Base-by-base conservation (phyloP, 2,329 filamentous ascomycete species). In the Stagonosporopsis chrysanthemi region DNA sequence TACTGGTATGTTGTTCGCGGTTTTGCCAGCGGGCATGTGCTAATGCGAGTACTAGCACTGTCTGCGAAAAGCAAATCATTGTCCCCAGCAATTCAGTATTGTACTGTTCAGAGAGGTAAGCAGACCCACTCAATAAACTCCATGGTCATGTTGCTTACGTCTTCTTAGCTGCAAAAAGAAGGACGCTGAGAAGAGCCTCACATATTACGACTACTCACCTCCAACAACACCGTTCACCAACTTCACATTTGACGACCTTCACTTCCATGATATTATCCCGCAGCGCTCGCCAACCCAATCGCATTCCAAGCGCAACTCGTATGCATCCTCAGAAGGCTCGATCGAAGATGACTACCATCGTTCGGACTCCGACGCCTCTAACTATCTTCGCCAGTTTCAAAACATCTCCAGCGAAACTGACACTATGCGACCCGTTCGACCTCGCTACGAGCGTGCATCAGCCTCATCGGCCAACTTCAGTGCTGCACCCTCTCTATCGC, bases 21-120 rank as follows among this genome's bases (percentile, higher is more conserved):
- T 14, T 40, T 22, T 26, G 15, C 9, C 33, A 29, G 8, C 22
- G 22, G 43, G 28, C 33, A 12, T 9, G 44, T 55, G 38, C 63
- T 68, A 51, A 64, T 47, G 14, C 15, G 2, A 38, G 8, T 28
- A 33, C 35, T 68, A 88, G 86, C 75, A 83, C 86, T 61, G 86
- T 83, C 69, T 88, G 86, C 74, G 86, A 88, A 73, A 86, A 82
- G 72, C 86, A 88, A 76, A 88, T 88, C 66, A 82, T 85, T 50
- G 81, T 83, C 29, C 86, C 86, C 15, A 82, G 83, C 71, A 84
- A 84, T 68, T 81, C 80, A 15, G 80, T 87, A 38, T 78, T 88
- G 41, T 88, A 88, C 72, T 88, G 86, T 77, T 88, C 85, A 48
- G 84, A 88, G 78, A 82, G 82, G 85, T 88, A 80, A 70, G 79